Evolutionary conservation across 345 rosid species (phyloP).

Genomic region (Eucalyptus coolabah): DNA sequence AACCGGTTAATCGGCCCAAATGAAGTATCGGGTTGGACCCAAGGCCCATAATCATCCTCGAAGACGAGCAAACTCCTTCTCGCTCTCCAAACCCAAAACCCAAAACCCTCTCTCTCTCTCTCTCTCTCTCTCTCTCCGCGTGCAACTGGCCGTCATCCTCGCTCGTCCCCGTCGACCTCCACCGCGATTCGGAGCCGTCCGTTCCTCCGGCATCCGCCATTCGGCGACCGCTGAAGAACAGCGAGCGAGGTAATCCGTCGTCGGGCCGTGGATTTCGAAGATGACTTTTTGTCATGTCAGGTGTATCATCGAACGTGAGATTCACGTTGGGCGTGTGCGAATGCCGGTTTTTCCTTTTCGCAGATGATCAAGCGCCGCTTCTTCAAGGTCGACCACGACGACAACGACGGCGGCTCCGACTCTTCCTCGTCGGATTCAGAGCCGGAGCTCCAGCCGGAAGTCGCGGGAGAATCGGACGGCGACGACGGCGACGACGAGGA

Average conservation of each 20-base stretch:
- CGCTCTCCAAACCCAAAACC: neutral
- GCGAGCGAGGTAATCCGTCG: neutral
- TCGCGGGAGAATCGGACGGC: slow-evolving; percentile 23
- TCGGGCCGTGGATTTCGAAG: neutral
- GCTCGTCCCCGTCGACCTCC: neutral
- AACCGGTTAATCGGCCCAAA: neutral
- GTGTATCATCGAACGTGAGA: neutral
- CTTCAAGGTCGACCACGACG: slow-evolving; percentile 69
- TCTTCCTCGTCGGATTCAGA: slow-evolving; percentile 70
- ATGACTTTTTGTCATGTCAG: neutral
- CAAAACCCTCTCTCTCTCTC: neutral
- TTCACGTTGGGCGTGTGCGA: neutral
- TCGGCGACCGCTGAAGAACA: neutral
- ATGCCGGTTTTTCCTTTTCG: neutral
- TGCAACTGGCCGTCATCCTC: neutral
- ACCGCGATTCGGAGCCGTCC: neutral
- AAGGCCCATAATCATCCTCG: neutral
- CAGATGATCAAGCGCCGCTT: slow-evolving; percentile 80
- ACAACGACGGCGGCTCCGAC: slow-evolving; percentile 46
- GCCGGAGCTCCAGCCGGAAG: slow-evolving; percentile 11
- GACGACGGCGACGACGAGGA: slow-evolving; percentile 16
- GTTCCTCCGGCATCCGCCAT: neutral
- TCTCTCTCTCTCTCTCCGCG: neutral
- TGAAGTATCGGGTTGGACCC: neutral
- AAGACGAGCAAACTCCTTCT: neutral